Evolutionary conservation across 805 yeast species (phyloP).

Genomic region (Diddensiella santjacobensis): DNA sequence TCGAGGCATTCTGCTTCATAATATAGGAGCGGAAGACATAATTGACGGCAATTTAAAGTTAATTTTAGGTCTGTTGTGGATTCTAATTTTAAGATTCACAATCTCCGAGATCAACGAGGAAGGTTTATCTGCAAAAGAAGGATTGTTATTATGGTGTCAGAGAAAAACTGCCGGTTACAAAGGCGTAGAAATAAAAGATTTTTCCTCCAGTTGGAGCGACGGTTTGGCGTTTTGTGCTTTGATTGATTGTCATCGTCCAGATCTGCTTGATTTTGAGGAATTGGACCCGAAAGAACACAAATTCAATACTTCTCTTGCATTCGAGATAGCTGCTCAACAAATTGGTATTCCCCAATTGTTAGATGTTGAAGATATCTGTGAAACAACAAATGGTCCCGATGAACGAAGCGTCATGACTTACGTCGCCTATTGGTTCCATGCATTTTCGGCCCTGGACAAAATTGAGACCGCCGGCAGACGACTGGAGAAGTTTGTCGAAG

Average conservation of each 20-base stretch:
- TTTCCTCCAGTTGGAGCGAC: slow-evolving; percentile 53
- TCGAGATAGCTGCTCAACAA: slow-evolving; percentile 42
- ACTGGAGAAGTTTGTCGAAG: slow-evolving; percentile 37
- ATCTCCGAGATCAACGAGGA: slow-evolving; percentile 38
- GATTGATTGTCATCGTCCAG: slow-evolving; percentile 41
- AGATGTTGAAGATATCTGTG: slow-evolving; percentile 51
- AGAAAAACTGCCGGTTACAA: slow-evolving; percentile 38
- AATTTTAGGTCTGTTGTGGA: slow-evolving; percentile 87
- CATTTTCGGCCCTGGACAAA: slow-evolving; percentile 37
- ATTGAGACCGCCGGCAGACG: slow-evolving; percentile 38
- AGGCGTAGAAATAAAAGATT: slow-evolving; percentile 43
- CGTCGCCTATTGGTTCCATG: slow-evolving; percentile 55
- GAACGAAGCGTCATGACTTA: slow-evolving; percentile 59
- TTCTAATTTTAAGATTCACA: slow-evolving; percentile 37
- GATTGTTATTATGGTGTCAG: slow-evolving; percentile 54
- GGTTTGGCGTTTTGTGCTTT: slow-evolving; percentile 49
- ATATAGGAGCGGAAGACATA: slow-evolving; percentile 70
- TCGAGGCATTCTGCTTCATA: slow-evolving; percentile 35
- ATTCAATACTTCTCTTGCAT: slow-evolving; percentile 37
- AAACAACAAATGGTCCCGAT: slow-evolving; percentile 45
- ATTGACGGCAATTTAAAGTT: slow-evolving; percentile 92
- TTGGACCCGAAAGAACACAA: slow-evolving; percentile 30
- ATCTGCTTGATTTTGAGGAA: slow-evolving; percentile 35
- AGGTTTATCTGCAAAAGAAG: slow-evolving; percentile 40
- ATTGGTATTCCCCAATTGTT: slow-evolving; percentile 51